These are phyloP conservation scores for Globisporangium megalacanthum DNA, from an alignment of 352 stramenopile species.

Conservation along the genomic window DNA sequence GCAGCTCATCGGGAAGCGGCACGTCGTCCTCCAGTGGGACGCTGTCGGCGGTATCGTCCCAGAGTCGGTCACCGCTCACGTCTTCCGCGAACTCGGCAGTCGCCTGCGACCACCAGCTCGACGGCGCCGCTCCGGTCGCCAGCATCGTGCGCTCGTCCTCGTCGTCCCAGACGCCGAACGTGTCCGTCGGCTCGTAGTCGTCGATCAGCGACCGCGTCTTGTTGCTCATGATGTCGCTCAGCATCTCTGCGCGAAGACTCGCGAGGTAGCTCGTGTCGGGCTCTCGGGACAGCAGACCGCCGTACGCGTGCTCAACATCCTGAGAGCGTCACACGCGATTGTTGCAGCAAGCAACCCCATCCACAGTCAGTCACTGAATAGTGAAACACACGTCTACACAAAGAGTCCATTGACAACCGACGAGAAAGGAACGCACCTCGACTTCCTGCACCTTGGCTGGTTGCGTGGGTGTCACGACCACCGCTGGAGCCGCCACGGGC, in stretches of 20 bases:
- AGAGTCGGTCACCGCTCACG: constrained; percentile 10
- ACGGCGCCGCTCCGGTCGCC: constrained; percentile 27
- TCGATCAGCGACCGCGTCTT: constrained; percentile 48
- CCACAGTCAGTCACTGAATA: background rate
- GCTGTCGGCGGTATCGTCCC: constrained; percentile 6
- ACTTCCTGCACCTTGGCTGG: constrained; percentile 23
- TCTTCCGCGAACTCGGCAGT: constrained; percentile 12
- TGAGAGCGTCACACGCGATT: constrained; percentile 9
- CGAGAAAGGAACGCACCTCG: constrained; percentile 21
- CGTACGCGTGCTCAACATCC: constrained; percentile 74
- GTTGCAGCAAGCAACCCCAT: background rate
- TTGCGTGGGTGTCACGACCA: constrained; percentile 12
- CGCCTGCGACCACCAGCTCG: constrained; percentile 44
- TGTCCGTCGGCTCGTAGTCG: constrained; percentile 24
- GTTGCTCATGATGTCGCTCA: constrained; percentile 39
- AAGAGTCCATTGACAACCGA: background rate
- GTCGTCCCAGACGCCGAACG: constrained; percentile 27
- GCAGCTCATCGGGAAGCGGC: constrained; percentile 35
- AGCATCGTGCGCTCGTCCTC: constrained; percentile 36
- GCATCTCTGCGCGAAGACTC: constrained; percentile 45
- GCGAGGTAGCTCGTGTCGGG: constrained; percentile 33
- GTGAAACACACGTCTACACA: background rate
- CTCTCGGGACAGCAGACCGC: constrained; percentile 36
- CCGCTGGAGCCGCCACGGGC: constrained; percentile 1
- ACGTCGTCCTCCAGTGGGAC: constrained; percentile 18